Conservation (phyloP, 1,139 yeast species). For the Yamadazyma aaseri region DNA sequence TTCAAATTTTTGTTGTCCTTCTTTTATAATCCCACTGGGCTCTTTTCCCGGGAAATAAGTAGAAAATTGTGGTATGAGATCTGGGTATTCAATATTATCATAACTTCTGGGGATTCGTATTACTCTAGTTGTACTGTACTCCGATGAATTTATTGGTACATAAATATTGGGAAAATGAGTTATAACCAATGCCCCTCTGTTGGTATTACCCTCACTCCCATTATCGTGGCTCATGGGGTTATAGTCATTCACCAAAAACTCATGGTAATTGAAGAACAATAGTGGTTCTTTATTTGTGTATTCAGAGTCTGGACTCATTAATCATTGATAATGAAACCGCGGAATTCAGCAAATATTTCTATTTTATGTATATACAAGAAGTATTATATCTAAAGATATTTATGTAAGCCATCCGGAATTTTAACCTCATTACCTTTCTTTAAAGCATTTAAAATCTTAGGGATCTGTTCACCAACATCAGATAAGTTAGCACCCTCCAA, state of each 20-base stretch:
- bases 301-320: slow-evolving; percentile 9
- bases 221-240: no score
- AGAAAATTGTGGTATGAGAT: slow-evolving; percentile 60
- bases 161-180: slow-evolving; percentile 67
- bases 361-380: slow-evolving; percentile 1
- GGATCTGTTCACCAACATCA: slow-evolving; percentile 43
- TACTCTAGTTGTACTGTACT: slow-evolving; percentile 46
- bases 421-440: slow-evolving; percentile 1
- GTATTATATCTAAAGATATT: background rate
- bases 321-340: background rate
- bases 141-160: slow-evolving; percentile 24
- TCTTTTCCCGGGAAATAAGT: slow-evolving; percentile 59
- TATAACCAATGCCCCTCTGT: slow-evolving; percentile 44
- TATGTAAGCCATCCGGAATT: slow-evolving; percentile 7
- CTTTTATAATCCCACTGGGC: slow-evolving; percentile 53
- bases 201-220: slow-evolving; percentile 43
- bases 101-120: slow-evolving; percentile 63
- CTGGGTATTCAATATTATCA: slow-evolving; percentile 25
- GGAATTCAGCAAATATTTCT: no score
- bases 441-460: slow-evolving; percentile 21
- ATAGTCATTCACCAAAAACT: slow-evolving; percentile 43
- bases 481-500: slow-evolving; percentile 22
- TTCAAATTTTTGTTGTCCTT: slow-evolving; percentile 20
- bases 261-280: slow-evolving; percentile 66
- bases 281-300: slow-evolving; percentile 13